Base-by-base conservation (phyloP, 2,329 filamentous ascomycete species). In the Trichoderma brevicompactum region DNA sequence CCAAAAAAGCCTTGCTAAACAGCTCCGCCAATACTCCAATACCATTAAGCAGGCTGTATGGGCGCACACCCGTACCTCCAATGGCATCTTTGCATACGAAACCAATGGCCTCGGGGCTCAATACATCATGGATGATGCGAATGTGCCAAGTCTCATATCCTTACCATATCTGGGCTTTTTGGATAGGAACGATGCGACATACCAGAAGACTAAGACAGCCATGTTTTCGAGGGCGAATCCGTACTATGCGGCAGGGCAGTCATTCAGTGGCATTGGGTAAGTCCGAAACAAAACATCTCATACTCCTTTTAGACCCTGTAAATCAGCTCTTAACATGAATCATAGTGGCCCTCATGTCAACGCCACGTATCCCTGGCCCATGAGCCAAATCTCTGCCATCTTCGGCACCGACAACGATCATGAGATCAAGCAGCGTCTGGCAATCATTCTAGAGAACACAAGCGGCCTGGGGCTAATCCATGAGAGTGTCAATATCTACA, bases 171-270 rank as follows among this genome's bases (percentile, higher is more conserved):
- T 89, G 60, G 85, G 87, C 8, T 91, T 87, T 69, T 74, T 87
- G 0, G 78, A 82, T 10, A 76, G 80, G 28, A 80, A 85, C 34
- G 86, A 94, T 69, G 70, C 82, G 5, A 82, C 90, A 1, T 96
- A 96, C 75, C 85, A 89, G 72, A 92, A 91, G 74, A 96, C 92
- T 0, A 85, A 93, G 64, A 84, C 84, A 64, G 94, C 94, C 84
- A 87, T 95, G 66, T 84, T 96, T 23, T 86, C 86, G 65, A 85
- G 86, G 63, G 86, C 87, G 0, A 96, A 97, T 72, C 92, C 92
- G 0, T 96, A 95, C 76, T 96, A 85, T 70, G 71, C 70, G 0
- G 69, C 56, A 8, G 71, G 72, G 15, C 62, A 69, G 53, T 56
- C 61, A 4, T 74, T 72, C n/a, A 66, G 65, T 12, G 72, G 72